phyloP scores from a whole-genome alignment of 805 yeast species.

The Yamadazyma paraphyllophila region DNA sequence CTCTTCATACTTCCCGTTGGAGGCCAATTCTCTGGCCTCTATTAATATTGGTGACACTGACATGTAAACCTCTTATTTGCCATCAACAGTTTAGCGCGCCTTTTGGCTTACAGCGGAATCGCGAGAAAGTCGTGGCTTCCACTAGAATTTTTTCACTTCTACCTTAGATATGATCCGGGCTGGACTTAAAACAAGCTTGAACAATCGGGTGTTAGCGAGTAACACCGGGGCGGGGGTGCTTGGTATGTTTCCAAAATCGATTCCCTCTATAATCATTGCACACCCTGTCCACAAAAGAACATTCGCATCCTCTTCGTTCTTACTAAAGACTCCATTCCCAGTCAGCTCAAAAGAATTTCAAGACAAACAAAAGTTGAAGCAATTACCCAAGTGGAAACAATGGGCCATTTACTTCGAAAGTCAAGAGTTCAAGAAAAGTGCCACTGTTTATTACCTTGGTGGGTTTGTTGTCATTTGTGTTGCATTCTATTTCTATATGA shows the following conservation, averaged over 20 bases:
- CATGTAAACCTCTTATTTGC: slow-evolving; percentile 6
- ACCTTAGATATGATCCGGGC: too few relatives aligned
- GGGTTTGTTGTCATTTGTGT: slow-evolving; percentile 55
- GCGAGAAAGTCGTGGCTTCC: neutral
- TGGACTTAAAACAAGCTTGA: too few relatives aligned
- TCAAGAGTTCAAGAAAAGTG: slow-evolving; percentile 55
- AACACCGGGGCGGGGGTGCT: too few relatives aligned
- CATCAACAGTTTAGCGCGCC: slow-evolving; percentile 5
- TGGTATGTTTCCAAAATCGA: too few relatives aligned
- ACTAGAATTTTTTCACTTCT: slow-evolving; percentile 1
- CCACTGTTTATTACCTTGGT: slow-evolving; percentile 64
- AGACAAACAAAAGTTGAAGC: slow-evolving; percentile 25
- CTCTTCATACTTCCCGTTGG: slow-evolving; percentile 43
- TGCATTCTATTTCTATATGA: slow-evolving; percentile 64
- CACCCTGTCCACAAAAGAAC: slow-evolving; percentile 1
- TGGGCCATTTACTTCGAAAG: slow-evolving; percentile 47
- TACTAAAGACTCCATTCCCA: slow-evolving; percentile 34
- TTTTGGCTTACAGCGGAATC: neutral
- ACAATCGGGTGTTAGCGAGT: too few relatives aligned
- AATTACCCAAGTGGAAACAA: slow-evolving; percentile 35
- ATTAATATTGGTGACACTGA: slow-evolving; percentile 29
- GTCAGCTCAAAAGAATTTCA: slow-evolving; percentile 29
- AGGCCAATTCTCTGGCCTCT: slow-evolving; percentile 60
- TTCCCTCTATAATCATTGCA: too few relatives aligned
- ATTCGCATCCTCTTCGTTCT: neutral